Percentiles rank a stretch among this genome's conserved stretches.
Evolutionary conservation across 2,329 filamentous ascomycete genomes (phyloP).

Genomic region (Microcyclospora tardicrescens): DNA sequence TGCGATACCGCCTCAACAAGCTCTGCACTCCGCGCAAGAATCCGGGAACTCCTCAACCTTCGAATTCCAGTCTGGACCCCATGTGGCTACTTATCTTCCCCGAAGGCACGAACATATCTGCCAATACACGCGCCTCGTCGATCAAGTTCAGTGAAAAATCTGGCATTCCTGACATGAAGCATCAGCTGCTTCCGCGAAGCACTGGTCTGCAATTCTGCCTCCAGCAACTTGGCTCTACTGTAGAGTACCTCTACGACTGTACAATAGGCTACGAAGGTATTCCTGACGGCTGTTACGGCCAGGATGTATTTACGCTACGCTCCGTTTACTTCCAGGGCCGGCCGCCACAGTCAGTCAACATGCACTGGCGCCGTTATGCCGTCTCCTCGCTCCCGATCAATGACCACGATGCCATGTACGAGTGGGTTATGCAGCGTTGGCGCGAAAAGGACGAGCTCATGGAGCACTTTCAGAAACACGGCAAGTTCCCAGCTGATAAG

Average conservation of each 20-base stretch:
- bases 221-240: constrained; percentile 56
- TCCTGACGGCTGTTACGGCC: constrained; percentile 66
- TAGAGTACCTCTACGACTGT: constrained; percentile 83
- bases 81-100: constrained; percentile 89
- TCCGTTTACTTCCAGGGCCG: constrained; percentile 82
- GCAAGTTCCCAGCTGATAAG: constrained; percentile 66
- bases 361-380: constrained; percentile 85
- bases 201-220: constrained; percentile 72
- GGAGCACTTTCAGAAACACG: constrained; percentile 59
- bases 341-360: constrained; percentile 85
- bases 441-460: constrained; percentile 80
- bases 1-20: constrained; percentile 62
- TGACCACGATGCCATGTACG: constrained; percentile 57
- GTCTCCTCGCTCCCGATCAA: constrained; percentile 69
- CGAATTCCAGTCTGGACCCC: constrained; percentile 34
- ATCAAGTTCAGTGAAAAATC: constrained; percentile 65
- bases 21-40: constrained; percentile 40
- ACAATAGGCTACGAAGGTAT: constrained; percentile 92
- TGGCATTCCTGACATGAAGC: constrained; percentile 54
- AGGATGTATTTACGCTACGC: constrained; percentile 73
- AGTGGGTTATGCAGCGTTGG: constrained; percentile 77
- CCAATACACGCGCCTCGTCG: constrained; percentile 58
- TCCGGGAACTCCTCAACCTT: constrained; percentile 15
- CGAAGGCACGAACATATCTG: constrained; percentile 70
- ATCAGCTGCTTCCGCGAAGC: constrained; percentile 63